Evolutionary conservation across 305 asterid genomes (phyloP).

Genomic region (Fraxinus sp.): DNA sequence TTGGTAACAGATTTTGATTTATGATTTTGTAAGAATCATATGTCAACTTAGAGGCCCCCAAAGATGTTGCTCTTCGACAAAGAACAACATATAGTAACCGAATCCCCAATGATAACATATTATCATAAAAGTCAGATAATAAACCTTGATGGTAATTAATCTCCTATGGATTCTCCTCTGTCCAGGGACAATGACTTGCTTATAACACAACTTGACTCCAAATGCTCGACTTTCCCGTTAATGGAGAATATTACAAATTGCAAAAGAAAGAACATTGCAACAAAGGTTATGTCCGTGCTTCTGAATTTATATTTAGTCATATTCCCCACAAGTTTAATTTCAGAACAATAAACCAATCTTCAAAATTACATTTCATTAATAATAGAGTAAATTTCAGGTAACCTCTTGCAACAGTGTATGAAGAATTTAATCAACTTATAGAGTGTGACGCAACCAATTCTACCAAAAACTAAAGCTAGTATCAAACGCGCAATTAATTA

Average conservation of each 20-base stretch:
- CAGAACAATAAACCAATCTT: neutral
- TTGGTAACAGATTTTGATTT: neutral
- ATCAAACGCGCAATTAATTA: neutral
- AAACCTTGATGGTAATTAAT: neutral
- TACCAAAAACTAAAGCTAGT: neutral
- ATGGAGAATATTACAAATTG: neutral
- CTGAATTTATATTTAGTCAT: slow-evolving; percentile 18
- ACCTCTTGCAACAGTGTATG: neutral
- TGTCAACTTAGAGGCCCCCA: neutral
- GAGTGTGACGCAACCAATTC: neutral
- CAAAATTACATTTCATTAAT: neutral
- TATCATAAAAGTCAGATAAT: neutral
- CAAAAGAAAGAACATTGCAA: neutral
- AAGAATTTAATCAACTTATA: neutral
- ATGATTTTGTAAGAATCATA: neutral
- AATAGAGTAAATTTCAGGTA: neutral
- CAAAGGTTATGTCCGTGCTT: neutral
- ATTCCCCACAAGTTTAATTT: neutral
- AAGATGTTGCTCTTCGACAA: neutral
- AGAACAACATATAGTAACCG: neutral
- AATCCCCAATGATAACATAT: neutral
- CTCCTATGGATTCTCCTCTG: neutral
- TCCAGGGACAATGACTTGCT: neutral
- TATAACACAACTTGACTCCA: neutral
- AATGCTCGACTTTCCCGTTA: neutral